Percentiles rank a stretch among this genome's conserved stretches.
Conservation (phyloP, 2,329 filamentous ascomycete species). For the Aspergillus pseudonomiae region DNA sequence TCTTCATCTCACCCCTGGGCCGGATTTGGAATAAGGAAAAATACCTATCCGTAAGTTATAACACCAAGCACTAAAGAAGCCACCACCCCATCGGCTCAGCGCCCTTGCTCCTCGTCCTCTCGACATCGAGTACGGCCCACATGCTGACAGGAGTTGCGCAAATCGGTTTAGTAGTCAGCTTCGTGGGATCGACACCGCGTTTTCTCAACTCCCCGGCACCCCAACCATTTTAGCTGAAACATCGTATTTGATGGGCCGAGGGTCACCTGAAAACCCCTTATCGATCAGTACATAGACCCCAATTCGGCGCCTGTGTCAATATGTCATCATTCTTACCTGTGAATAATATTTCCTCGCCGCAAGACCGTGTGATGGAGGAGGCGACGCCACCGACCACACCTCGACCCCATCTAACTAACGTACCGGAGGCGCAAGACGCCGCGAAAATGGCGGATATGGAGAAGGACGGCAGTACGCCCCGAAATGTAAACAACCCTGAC, state of each 20-base stretch:
- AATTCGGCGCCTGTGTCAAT: slow-evolving; percentile 36
- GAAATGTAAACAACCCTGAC: slow-evolving; percentile 39
- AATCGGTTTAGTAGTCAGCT: slow-evolving; percentile 20
- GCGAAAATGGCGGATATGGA: slow-evolving; percentile 25
- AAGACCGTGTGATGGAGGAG: slow-evolving; percentile 50
- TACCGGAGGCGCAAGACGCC: slow-evolving; percentile 38
- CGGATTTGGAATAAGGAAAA: slow-evolving; percentile 7
- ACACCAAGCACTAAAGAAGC: neutral
- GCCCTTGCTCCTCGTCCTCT: neutral
- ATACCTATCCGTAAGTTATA: slow-evolving; percentile 10
- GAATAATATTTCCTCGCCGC: slow-evolving; percentile 57
- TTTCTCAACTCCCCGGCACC: slow-evolving; percentile 15
- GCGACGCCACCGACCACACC: slow-evolving; percentile 61
- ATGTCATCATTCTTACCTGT: slow-evolving; percentile 65
- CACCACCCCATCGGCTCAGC: neutral
- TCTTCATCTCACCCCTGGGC: slow-evolving; percentile 20
- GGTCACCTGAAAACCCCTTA: slow-evolving; percentile 20
- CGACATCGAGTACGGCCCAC: slow-evolving; percentile 15
- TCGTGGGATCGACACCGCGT: slow-evolving; percentile 20
- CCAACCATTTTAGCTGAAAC: slow-evolving; percentile 19
- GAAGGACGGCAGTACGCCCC: slow-evolving; percentile 49
- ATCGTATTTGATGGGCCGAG: slow-evolving; percentile 20
- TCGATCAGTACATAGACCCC: slow-evolving; percentile 30
- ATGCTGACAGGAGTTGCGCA: slow-evolving; percentile 27
- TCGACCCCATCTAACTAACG: slow-evolving; percentile 47